Conservation (phyloP, 2,329 filamentous ascomycete species). For the Lecanicillium sp. region DNA sequence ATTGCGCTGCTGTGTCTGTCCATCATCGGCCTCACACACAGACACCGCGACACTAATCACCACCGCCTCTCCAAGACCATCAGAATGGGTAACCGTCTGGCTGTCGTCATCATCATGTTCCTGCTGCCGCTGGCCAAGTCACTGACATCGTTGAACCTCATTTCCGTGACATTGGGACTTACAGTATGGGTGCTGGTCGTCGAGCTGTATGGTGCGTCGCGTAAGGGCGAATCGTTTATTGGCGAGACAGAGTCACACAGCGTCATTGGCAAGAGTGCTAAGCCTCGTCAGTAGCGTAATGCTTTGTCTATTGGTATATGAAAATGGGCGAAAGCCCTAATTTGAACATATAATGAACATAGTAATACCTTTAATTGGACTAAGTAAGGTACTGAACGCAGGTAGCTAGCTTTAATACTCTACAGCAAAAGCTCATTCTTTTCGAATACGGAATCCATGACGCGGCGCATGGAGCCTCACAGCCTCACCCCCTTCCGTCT, state of each 20-base stretch:
- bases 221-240: constrained; percentile 31
- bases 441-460: constrained; percentile 45
- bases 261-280: too few species aligned
- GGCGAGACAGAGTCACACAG: neutral
- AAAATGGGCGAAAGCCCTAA: too few species aligned
- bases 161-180: constrained; percentile 36
- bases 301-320: too few species aligned
- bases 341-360: too few species aligned
- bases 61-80: constrained; percentile 40
- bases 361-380: too few species aligned
- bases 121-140: constrained; percentile 43
- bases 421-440: constrained; percentile 13
- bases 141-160: constrained; percentile 37
- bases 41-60: constrained; percentile 43
- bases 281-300: too few species aligned
- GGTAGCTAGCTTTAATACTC: too few species aligned
- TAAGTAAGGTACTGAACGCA: too few species aligned
- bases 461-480: constrained; percentile 55
- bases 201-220: constrained; percentile 43
- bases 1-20: constrained; percentile 46
- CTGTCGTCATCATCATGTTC: constrained; percentile 43
- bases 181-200: constrained; percentile 37
- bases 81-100: constrained; percentile 43
- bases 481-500: constrained; percentile 28
- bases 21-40: constrained; percentile 46